Percentiles rank a stretch among this genome's conserved stretches.
These are phyloP conservation scores for Silene latifolia DNA, from an alignment of 148 eudicot species.

Conservation along the genomic window DNA sequence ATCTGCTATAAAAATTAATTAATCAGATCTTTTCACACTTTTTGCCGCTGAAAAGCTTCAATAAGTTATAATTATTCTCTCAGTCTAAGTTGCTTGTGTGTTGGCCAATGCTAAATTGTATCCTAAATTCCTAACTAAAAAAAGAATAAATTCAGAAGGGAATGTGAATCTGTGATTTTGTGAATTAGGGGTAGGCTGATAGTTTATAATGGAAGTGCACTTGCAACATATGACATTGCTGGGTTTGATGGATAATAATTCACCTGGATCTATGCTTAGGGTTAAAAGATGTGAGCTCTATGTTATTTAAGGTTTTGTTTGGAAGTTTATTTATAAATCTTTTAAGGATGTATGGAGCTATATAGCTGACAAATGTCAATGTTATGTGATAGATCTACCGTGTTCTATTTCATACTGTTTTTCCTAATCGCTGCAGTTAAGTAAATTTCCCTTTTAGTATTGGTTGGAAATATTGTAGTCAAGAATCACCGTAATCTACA, in stretches of 20 bases:
- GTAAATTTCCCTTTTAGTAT: neutral
- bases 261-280: conserved; percentile 3
- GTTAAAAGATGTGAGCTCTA: neutral
- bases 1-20: neutral
- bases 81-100: neutral
- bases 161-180: neutral
- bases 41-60: neutral
- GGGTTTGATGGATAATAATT: neutral
- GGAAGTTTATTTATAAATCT: neutral
- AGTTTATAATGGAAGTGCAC: neutral
- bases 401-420: neutral
- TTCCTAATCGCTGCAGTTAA: neutral
- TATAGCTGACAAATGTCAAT: neutral
- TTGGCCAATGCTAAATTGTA: neutral
- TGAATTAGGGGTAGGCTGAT: neutral
- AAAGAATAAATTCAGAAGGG: neutral
- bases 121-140: neutral
- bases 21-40: neutral
- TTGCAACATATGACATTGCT: neutral
- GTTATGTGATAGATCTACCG: neutral
- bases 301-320: neutral
- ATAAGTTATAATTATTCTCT: neutral
- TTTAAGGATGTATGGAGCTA: neutral
- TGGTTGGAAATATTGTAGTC: neutral
- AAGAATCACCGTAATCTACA: neutral